Base-by-base conservation (phyloP, 805 yeast species). In the Yamadazyma akitaensis region DNA sequence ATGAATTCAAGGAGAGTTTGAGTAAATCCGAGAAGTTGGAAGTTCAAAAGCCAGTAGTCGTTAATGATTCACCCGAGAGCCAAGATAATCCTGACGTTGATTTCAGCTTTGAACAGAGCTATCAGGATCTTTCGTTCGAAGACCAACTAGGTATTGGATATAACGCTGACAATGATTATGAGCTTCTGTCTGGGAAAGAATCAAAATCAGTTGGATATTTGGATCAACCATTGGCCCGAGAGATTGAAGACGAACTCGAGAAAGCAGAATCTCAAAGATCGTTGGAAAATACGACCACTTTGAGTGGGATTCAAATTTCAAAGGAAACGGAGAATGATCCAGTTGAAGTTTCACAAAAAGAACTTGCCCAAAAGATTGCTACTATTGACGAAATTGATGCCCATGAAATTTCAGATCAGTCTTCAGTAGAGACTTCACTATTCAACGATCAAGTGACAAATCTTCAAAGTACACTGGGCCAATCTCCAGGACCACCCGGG, bases 1-100 rank as follows among this genome's bases (percentile, higher is more conserved):
- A 72, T 50, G 76, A 72, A 47, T 72, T 72, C 50, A 72, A 70
- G 43, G 76, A 71, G 44, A 69, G 72, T 44, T 60, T 72, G 49
- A 62, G 62, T 33, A 59, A 55, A 36, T 49, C 53, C 9, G 72
- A 67, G n/a, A 36, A 43, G 24, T 17, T 21, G n/a, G 32, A 31
- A 18, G 40, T 36, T 2, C 17, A 36, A 13, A 44, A 43, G 19
- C 53, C 50, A 2, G 43, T 49, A 19, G 34, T 47, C 12, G 40
- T 49, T 21, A 48, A 51, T 18, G 65, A 59, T 37, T 37, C 49
- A 12, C 48, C 49, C 2, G 56, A 50, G 14, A 32, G 37, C 5
- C 25, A 44, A 39, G 46, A 40, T 12, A 36, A 42, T 16, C 35
- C 44, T 4, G 26, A 47, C 59, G 47, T 46, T 0, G 75, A 70